These are phyloP conservation scores for Leptographium lundbergii DNA, from an alignment of 2,329 filamentous ascomycete species.

Conservation along the genomic window DNA sequence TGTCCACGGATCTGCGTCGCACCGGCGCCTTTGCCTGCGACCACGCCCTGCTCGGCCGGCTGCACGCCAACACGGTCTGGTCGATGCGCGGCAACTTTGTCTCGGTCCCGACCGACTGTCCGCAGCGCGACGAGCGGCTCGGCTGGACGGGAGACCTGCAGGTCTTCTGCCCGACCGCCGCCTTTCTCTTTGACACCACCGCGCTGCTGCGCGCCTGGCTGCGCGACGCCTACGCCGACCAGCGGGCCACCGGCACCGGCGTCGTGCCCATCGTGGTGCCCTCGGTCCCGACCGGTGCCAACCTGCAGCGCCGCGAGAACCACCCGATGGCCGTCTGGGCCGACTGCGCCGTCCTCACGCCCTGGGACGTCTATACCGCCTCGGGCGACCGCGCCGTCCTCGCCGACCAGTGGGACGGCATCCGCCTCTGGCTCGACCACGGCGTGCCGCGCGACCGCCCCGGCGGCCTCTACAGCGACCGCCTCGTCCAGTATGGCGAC, in stretches of 20 bases:
- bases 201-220: constrained; percentile 39
- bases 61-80: constrained; percentile 43
- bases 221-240: constrained; percentile 27
- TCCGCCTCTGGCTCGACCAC: constrained; percentile 17
- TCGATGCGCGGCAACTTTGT: constrained; percentile 47
- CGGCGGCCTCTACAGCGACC: constrained; percentile 16
- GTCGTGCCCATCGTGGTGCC: constrained; percentile 19
- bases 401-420: constrained; percentile 16
- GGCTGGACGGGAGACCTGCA: constrained; percentile 41
- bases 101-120: constrained; percentile 44
- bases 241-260: constrained; percentile 19
- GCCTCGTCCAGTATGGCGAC: constrained; percentile 19
- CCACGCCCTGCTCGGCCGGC: constrained; percentile 34
- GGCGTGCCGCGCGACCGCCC: constrained; percentile 13
- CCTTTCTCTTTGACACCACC: constrained; percentile 39
- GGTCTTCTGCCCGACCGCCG: constrained; percentile 36
- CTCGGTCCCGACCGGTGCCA: constrained; percentile 10
- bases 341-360: constrained; percentile 17
- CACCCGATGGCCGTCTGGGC: constrained; percentile 14
- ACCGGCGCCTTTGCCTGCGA: constrained; percentile 41
- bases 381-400: constrained; percentile 18
- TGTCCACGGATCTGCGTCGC: constrained; percentile 39
- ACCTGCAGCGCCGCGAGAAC: not conserved
- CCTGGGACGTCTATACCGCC: constrained; percentile 17
- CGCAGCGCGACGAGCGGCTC: constrained; percentile 41